These are phyloP conservation scores for Torrubiella hemipterigena DNA, from an alignment of 2,329 filamentous ascomycete genomes.

Conservation along the genomic window DNA sequence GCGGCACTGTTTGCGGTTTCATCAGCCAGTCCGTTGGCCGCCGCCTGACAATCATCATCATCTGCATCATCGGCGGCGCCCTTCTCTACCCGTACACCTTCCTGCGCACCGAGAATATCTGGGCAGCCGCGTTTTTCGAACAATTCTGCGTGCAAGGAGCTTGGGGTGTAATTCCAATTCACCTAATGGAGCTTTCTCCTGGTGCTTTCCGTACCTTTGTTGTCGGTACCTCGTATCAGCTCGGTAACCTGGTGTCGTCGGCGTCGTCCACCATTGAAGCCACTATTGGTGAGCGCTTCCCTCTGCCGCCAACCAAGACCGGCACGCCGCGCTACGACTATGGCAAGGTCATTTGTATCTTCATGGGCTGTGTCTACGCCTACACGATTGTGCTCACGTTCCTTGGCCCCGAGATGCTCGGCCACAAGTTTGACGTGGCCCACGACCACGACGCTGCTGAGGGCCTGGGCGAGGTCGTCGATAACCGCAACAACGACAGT, in stretches of 20 bases:
- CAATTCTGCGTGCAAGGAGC: constrained; percentile 70
- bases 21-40: constrained; percentile 58
- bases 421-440: constrained; percentile 36
- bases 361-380: constrained; percentile 72
- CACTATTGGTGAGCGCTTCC: constrained; percentile 63
- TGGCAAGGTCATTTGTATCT: constrained; percentile 78
- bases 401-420: constrained; percentile 45
- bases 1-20: constrained; percentile 57
- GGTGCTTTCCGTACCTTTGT: constrained; percentile 63
- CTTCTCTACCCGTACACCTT: constrained; percentile 79
- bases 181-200: constrained; percentile 66
- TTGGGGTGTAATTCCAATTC: constrained; percentile 67
- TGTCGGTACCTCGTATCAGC: constrained; percentile 62
- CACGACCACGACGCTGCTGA: constrained; percentile 36
- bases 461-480: constrained; percentile 23
- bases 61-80: constrained; percentile 55
- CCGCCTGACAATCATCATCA: constrained; percentile 54
- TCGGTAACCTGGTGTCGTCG: constrained; percentile 62
- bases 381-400: constrained; percentile 51
- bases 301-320: constrained; percentile 43
- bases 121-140: constrained; percentile 74
- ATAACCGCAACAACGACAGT: no score
- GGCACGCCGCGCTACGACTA: constrained; percentile 53
- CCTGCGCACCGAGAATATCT: constrained; percentile 46
- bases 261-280: constrained; percentile 66